These are phyloP conservation scores for Solanum virginianum DNA, from an alignment of 257 asterid genomes.

Conservation along the genomic window DNA sequence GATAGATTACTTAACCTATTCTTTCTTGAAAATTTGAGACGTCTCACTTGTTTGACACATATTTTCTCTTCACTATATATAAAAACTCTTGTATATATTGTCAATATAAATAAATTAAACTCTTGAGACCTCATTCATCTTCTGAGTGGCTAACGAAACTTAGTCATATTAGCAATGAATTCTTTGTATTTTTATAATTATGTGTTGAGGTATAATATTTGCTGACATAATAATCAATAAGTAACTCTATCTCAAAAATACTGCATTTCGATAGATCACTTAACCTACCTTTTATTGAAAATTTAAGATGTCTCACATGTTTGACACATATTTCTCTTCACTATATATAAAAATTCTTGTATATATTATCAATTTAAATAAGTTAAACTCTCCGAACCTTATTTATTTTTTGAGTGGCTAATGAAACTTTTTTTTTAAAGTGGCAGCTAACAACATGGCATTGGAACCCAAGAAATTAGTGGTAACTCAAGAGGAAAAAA, in stretches of 20 bases:
- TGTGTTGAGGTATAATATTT: neutral
- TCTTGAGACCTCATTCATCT: neutral
- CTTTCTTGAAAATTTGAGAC: neutral
- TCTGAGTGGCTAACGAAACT: no score
- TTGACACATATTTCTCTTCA: no score
- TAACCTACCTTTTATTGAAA: neutral
- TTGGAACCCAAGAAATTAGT: neutral
- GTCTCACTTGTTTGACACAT: neutral
- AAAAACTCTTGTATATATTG: neutral
- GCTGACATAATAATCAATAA: neutral
- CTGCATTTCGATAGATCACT: neutral
- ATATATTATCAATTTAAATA: neutral
- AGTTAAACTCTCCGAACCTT: neutral
- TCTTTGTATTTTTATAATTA: neutral
- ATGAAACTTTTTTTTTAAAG: neutral
- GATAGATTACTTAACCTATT: accelerated
- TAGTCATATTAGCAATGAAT: neutral
- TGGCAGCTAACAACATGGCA: neutral
- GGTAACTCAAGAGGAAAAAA: no score
- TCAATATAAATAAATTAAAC: neutral
- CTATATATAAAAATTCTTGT: neutral
- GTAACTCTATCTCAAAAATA: neutral
- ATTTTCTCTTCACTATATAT: no score
- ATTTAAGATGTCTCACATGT: neutral
- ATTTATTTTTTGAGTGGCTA: neutral